phyloP scores from a whole-genome alignment of 192 early-diverging fungal genomes.

The Oehlia diaphana region DNA sequence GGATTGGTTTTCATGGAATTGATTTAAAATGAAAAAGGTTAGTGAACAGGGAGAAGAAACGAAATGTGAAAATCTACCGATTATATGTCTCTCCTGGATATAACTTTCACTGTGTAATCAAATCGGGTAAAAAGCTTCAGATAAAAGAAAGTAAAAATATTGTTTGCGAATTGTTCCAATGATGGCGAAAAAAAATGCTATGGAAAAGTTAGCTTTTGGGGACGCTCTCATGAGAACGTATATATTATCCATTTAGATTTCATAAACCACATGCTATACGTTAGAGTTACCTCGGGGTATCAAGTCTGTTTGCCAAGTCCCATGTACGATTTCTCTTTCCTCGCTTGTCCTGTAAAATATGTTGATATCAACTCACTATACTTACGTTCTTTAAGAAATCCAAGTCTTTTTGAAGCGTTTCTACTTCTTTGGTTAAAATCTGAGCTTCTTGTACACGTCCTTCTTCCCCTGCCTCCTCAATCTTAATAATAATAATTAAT shows the following conservation, averaged over 20 bases:
- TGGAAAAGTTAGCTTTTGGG: not conserved
- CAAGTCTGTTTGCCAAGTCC: not conserved
- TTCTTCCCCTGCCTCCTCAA: conserved; percentile 72
- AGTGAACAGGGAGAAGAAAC: conserved; percentile 19
- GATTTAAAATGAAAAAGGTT: conserved; percentile 25
- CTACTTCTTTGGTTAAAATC: conserved; percentile 62
- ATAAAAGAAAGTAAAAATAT: not conserved
- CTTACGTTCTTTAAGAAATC: conserved; percentile 55
- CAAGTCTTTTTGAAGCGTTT: conserved; percentile 66
- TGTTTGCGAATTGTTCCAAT: not conserved
- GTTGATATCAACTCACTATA: not conserved
- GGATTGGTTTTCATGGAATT: conserved; percentile 29
- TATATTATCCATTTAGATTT: not conserved
- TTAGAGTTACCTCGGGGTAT: conserved; percentile 15
- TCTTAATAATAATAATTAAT: conserved; percentile 31
- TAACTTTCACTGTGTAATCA: not conserved
- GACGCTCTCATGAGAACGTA: not conserved
- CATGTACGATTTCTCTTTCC: not conserved
- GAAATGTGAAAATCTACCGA: conserved; percentile 26
- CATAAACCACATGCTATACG: conserved; percentile 1
- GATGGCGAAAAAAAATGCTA: not conserved
- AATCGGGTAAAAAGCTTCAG: not conserved
- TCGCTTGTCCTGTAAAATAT: not conserved
- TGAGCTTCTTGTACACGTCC: conserved; percentile 75
- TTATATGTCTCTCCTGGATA: not conserved